Conservation (phyloP, 495 filamentous ascomycete species). For the Penicillium samsonianum region DNA sequence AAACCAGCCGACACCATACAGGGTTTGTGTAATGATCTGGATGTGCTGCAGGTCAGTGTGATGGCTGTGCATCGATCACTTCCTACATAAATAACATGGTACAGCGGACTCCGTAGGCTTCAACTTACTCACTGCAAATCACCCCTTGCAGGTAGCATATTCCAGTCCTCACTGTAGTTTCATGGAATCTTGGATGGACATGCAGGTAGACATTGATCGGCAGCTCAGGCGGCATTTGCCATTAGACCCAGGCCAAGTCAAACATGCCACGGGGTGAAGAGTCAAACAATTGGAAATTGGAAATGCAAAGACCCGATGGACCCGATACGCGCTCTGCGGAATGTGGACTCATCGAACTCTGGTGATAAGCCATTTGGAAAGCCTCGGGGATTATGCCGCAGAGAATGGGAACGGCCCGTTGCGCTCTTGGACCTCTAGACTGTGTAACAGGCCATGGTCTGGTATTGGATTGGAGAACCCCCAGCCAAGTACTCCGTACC, state of each 20-base stretch:
- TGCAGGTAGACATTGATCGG: neutral
- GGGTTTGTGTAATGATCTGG: neutral
- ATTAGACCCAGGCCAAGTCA: neutral
- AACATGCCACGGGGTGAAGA: neutral
- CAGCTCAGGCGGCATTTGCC: neutral
- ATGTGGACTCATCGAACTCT: neutral
- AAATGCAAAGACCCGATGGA: slow-evolving; percentile 1
- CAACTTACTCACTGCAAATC: neutral
- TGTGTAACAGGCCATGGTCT: neutral
- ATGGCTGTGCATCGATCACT: slow-evolving; percentile 6
- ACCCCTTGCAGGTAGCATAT: slow-evolving; percentile 6
- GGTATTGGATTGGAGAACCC: neutral
- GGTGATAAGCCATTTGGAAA: neutral
- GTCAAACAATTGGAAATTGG: neutral
- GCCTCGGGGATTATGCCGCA: slow-evolving; percentile 3
- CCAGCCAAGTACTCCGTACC: no score
- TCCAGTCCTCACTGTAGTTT: neutral
- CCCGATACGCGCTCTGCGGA: neutral
- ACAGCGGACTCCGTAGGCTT: neutral
- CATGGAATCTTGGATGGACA: neutral
- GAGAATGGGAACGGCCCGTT: slow-evolving; percentile 9
- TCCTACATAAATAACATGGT: neutral
- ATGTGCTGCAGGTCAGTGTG: slow-evolving; percentile 8
- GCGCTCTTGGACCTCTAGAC: neutral
- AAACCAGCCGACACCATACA: neutral